phyloP scores from a whole-genome alignment of 2,329 filamentous ascomycete species.

The Teratosphaeria pseudoeucalypti region DNA sequence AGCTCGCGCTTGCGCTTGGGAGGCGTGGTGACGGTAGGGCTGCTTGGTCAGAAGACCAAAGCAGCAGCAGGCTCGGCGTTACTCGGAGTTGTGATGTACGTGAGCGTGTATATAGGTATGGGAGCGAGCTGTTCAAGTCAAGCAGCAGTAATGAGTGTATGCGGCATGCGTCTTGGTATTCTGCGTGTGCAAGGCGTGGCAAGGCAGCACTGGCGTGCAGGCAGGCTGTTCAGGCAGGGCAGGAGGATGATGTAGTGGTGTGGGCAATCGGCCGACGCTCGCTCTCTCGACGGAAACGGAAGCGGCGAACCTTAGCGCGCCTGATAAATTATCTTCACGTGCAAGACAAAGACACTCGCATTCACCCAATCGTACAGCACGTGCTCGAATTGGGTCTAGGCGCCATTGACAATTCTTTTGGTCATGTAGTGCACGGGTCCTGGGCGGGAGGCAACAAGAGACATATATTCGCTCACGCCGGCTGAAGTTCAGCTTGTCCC shows the following conservation, averaged over 20 bases:
- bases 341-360: neutral
- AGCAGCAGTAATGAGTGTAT: neutral
- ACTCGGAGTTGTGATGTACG: neutral
- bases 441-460: too few relatives aligned
- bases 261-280: neutral
- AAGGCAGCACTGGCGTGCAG: neutral
- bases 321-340: neutral
- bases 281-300: too few relatives aligned
- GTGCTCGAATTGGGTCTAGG: neutral
- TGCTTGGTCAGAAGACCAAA: constrained; percentile 18
- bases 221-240: neutral
- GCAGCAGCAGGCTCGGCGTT: constrained; percentile 9
- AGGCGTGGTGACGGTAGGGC: constrained; percentile 14
- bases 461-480: neutral
- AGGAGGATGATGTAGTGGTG: neutral
- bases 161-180: neutral
- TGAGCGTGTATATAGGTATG: neutral
- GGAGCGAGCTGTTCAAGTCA: neutral
- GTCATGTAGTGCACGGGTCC: neutral
- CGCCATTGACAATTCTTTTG: neutral
- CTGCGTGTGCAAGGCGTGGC: neutral
- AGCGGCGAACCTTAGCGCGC: neutral
- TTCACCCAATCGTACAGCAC: neutral
- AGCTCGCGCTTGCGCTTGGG: constrained; percentile 28
- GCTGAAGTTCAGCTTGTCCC: neutral